Evolutionary conservation across 306 rosid species (phyloP).

Genomic region (Cicer cuneatum): DNA sequence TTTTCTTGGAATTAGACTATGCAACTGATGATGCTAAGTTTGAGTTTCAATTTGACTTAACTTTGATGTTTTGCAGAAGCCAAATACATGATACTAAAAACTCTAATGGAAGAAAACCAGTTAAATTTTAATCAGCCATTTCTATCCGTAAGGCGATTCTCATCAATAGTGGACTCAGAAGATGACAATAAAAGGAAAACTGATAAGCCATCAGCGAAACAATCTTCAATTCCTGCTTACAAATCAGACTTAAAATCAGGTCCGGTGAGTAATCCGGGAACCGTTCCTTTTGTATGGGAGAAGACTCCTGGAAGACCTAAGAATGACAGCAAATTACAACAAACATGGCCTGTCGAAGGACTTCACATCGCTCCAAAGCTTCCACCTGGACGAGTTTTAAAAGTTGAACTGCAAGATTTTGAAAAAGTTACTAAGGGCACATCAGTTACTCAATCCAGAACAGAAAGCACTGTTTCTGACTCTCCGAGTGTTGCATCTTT

Average conservation of each 20-base stretch:
- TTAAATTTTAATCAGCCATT: constrained; percentile 83
- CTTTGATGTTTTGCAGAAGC: constrained; percentile 54
- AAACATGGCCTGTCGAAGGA: constrained; percentile 32
- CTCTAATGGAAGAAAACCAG: constrained; percentile 84
- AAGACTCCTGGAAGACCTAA: constrained; percentile 80
- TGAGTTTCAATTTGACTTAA: constrained; percentile 49
- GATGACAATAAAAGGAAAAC: constrained; percentile 53
- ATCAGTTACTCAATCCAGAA: constrained; percentile 46
- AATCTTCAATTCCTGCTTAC: constrained; percentile 70
- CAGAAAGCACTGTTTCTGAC: constrained; percentile 42
- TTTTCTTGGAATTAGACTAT: constrained; percentile 9
- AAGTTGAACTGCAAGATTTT: constrained; percentile 53
- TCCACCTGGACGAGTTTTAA: constrained; percentile 77
- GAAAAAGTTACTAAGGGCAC: constrained; percentile 47
- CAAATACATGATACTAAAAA: constrained; percentile 47
- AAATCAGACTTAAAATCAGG: constrained; percentile 91
- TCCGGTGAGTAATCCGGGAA: constrained; percentile 82
- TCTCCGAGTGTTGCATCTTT: constrained; percentile 47
- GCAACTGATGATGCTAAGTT: constrained; percentile 35
- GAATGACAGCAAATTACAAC: constrained; percentile 56
- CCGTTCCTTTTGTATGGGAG: constrained; percentile 92
- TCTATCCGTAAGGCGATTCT: constrained; percentile 77
- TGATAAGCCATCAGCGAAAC: constrained; percentile 54
- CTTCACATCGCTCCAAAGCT: constrained; percentile 67
- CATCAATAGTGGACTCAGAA: constrained; percentile 55